Evolutionary conservation across 164 flowering plant species (phyloP), one percentile per base, ranked within the genome.

Genomic region (Amborella trichopoda): DNA sequence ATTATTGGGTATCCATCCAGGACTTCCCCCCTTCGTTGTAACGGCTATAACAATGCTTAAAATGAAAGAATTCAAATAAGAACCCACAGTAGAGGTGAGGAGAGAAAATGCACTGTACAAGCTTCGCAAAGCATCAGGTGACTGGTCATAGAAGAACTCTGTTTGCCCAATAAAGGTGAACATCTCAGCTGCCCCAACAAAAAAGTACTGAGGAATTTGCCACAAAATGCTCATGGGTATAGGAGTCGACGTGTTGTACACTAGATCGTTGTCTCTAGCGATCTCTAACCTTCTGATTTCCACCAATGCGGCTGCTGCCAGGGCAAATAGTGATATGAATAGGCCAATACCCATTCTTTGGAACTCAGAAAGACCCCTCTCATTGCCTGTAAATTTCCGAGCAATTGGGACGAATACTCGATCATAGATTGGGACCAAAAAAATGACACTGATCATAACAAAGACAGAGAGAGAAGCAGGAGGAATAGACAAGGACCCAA

Each of bases 271-370:
- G 19, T 58, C 73, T 44, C 36, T 61, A 20, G 83, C 94, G 21
- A 79, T 44, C 19, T 64, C 50, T 55, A 88, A 48, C 5, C 96
- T 70, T 44, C 28, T 55, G 18, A 76, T 80, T 69, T 88, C 96
- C 1, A 83, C 83, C 19, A 74, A 2, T 28, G 94, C 96, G 22
- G 96, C 96, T 24, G 77, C 83, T 2, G 61, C 34, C 94, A 83
- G 83, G 64, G 76, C 68, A 2, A 88, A 44, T 19, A 80, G 51
- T 1, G 96, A 83, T 38, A 88, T 40, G 43, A 81, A 70, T 40
- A 88, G 80, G 38, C 94, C 96, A 27, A 88, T 78, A 18, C 96
- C 96, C 77, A 88, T 83, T 21, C 96, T 46, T 36, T 88, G 96
- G 49, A 88, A 49, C 68, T 79, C 82, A 0, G 94, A 64, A 64